Evolutionary conservation across 2,329 filamentous ascomycete species (phyloP), one percentile per base, ranked within the genome.

Genomic region (Ophiostoma sp.): DNA sequence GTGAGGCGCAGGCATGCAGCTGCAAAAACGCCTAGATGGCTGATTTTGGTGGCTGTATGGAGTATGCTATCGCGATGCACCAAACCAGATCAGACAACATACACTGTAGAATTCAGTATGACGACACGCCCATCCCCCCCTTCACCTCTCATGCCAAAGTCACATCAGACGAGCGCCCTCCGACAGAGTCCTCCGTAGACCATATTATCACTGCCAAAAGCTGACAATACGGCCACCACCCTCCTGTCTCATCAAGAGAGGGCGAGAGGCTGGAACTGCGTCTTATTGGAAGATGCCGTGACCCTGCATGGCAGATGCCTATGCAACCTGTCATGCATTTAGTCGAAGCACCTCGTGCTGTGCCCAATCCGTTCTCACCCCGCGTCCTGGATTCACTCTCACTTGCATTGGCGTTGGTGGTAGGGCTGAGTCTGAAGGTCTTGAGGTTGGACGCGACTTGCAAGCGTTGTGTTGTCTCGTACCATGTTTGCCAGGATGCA

Each of bases 371-470:
- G n/a, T 27, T n/a, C n/a, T 18, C 27, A 9, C 49, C 16, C 11
- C 8, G 11, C n/a, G n/a, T 55, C n/a, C 49, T 18, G 18, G 8
- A 7, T 55, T 55, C n/a, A 9, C 49, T 55, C 49, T 55, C 49
- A 55, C 49, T 27, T 55, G 49, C 49, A 55, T 55, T 55, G 49
- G 49, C 49, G 49, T 55, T 18, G 27, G 27, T 9, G 49, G 49
- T 55, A 55, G 49, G 49, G 49, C 49, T 55, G 49, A 55, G 49
- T 55, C 49, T 55, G 49, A 55, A 27, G 27, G 27, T 27, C 27
- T 27, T 27, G 27, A 27, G 27, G 27, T 27, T 27, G 27, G 27
- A 27, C 27, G 27, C 27, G 27, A 27, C 27, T 27, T 27, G 27
- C 27, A 27, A 27, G 27, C 27, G 27, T 27, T 27, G 27, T 27